phyloP scores from a whole-genome alignment of 139 green algal species.

The Coccomyxa sp. region DNA sequence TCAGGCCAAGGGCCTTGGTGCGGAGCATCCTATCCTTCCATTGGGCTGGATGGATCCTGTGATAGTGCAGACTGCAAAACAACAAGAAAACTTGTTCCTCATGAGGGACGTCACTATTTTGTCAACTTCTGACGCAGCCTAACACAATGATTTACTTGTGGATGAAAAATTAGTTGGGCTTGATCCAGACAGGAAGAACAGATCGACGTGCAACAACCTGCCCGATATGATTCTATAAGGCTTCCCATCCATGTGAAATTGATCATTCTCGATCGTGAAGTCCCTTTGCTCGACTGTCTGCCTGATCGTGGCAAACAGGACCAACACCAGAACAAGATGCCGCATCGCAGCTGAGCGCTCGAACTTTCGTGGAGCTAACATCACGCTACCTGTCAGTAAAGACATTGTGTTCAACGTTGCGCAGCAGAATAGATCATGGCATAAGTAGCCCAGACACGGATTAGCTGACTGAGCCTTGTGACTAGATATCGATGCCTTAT shows the following conservation, averaged over 20 bases:
- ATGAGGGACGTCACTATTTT: neutral
- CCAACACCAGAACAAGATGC: too few species aligned
- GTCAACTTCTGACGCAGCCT: neutral
- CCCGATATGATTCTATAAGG: neutral
- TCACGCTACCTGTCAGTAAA: too few species aligned
- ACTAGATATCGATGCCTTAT: too few species aligned
- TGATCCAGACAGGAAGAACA: neutral
- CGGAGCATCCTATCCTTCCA: constrained; percentile 49
- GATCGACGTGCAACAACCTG: neutral
- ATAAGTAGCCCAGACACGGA: too few species aligned
- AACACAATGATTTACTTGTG: neutral
- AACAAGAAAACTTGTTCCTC: neutral
- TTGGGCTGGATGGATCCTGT: constrained; percentile 39
- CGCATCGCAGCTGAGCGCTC: too few species aligned
- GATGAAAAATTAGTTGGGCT: neutral
- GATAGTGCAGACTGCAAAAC: constrained; percentile 51
- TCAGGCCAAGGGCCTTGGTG: constrained; percentile 44
- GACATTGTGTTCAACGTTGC: too few species aligned
- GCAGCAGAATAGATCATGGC: too few species aligned
- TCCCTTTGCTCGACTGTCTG: too few species aligned
- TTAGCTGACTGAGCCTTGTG: too few species aligned
- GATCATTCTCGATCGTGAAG: neutral
- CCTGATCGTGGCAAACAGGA: too few species aligned
- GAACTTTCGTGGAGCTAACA: too few species aligned
- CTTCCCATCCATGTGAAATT: neutral